These are phyloP conservation scores for Russula abietina DNA, from an alignment of 768 basidiomycete genomes.

Conservation along the genomic window DNA sequence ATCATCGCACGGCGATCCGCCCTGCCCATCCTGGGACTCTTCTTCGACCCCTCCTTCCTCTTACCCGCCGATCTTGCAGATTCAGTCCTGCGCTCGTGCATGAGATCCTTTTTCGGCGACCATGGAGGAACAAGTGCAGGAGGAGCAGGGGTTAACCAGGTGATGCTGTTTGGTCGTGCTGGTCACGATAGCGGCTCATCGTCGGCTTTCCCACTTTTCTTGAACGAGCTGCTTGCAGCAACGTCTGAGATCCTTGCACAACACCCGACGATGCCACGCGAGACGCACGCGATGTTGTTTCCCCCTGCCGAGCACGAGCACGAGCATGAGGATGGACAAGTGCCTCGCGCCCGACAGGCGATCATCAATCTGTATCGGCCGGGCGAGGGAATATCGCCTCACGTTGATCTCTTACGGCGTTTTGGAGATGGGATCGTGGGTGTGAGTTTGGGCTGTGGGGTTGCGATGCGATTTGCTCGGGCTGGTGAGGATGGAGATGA, in stretches of 20 bases:
- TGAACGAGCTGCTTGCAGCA: conserved; percentile 46
- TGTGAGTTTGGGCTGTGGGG: conserved; percentile 72
- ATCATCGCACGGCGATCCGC: conserved; percentile 33
- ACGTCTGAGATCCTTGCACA: conserved; percentile 46
- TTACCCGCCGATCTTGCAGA: conserved; percentile 50
- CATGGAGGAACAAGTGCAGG: neutral
- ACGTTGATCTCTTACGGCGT: conserved; percentile 77
- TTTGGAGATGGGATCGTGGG: conserved; percentile 90
- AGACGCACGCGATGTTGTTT: conserved; percentile 54
- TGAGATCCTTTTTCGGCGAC: conserved; percentile 48
- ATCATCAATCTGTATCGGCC: conserved; percentile 88
- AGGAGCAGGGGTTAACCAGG: conserved; percentile 51
- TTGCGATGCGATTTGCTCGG: conserved; percentile 66
- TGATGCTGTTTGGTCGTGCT: conserved; percentile 76
- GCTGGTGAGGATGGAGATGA: neutral
- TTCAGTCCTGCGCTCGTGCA: conserved; percentile 45
- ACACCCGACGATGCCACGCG: conserved; percentile 40
- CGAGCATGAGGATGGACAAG: neutral
- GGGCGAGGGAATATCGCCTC: conserved; percentile 83
- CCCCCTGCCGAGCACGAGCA: conserved; percentile 32
- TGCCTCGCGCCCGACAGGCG: conserved; percentile 61
- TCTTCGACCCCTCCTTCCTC: conserved; percentile 46
- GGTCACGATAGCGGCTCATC: conserved; percentile 19
- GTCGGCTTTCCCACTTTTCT: conserved; percentile 50
- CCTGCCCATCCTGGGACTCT: conserved; percentile 62